Evolutionary conservation across 257 asterid species (phyloP).

Genomic region (Solanum pinnatisectum): DNA sequence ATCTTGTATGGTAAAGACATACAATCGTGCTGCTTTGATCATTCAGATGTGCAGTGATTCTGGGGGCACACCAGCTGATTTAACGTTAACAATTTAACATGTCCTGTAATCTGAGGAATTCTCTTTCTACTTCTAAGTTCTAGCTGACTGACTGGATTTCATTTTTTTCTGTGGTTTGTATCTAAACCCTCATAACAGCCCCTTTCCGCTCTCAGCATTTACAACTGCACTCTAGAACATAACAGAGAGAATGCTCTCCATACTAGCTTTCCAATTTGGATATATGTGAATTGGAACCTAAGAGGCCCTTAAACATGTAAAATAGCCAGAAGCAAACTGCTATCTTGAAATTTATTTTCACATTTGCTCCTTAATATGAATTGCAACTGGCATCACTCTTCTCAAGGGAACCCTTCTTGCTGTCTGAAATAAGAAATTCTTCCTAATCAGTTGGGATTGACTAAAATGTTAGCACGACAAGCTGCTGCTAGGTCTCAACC

Average conservation of each 20-base stretch:
- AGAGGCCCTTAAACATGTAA: not conserved
- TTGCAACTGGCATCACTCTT: not conserved
- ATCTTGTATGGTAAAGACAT: not conserved
- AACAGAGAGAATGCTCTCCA: not conserved
- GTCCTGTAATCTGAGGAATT: not conserved
- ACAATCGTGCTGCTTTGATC: not conserved
- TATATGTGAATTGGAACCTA: not conserved
- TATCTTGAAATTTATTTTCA: not conserved
- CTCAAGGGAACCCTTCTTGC: not conserved
- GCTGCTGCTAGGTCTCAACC: not conserved
- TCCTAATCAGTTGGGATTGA: not conserved
- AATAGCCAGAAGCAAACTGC: not conserved
- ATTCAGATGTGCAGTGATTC: not conserved
- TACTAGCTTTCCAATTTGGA: not conserved
- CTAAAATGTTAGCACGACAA: too few species aligned
- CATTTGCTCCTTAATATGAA: too few species aligned
- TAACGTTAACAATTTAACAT: not conserved
- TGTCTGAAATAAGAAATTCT: not conserved
- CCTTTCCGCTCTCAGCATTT: not conserved
- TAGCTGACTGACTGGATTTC: not conserved
- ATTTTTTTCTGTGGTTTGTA: not conserved
- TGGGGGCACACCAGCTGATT: not conserved
- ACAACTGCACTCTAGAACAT: not conserved
- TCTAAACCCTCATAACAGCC: not conserved
- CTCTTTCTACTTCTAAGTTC: not conserved